Conservation (phyloP, 2,329 filamentous ascomycete genomes). For the Microsporum ferrugineum region DNA sequence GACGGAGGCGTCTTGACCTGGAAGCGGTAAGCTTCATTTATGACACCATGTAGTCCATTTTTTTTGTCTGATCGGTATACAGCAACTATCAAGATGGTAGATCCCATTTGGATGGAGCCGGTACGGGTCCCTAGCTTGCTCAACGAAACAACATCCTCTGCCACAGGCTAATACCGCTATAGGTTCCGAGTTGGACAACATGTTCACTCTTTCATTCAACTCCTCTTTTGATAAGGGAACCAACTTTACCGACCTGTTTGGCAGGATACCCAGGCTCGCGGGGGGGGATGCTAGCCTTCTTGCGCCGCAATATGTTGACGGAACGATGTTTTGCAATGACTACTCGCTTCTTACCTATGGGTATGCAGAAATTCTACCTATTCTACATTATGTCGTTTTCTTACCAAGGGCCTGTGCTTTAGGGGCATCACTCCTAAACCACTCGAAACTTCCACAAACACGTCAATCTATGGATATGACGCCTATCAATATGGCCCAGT, state of each 20-base stretch:
- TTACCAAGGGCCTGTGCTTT: neutral
- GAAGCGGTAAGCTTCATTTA: conserved; percentile 28
- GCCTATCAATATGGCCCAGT: conserved; percentile 42
- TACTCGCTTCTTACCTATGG: conserved; percentile 54
- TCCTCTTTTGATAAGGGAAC: conserved; percentile 42
- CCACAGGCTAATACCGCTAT: neutral
- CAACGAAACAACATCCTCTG: no score
- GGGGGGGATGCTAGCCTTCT: conserved; percentile 40
- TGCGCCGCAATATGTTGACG: conserved; percentile 49
- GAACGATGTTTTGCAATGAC: conserved; percentile 55
- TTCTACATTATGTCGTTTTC: neutral
- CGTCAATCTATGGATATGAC: conserved; percentile 41
- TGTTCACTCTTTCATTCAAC: conserved; percentile 51
- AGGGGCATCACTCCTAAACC: conserved; percentile 37
- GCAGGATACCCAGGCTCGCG: conserved; percentile 38
- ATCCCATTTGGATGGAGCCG: conserved; percentile 18
- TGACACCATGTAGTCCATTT: neutral
- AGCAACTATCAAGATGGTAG: conserved; percentile 38
- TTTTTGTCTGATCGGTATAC: neutral
- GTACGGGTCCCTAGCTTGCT: conserved; percentile 31
- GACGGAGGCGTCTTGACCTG: conserved; percentile 52
- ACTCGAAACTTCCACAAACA: neutral
- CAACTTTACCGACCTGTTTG: conserved; percentile 46
- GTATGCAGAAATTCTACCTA: conserved; percentile 16
- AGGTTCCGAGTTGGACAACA: conserved; percentile 9